Conservation (phyloP, 1,139 yeast genomes). For the Suhomyces choctaworum region DNA sequence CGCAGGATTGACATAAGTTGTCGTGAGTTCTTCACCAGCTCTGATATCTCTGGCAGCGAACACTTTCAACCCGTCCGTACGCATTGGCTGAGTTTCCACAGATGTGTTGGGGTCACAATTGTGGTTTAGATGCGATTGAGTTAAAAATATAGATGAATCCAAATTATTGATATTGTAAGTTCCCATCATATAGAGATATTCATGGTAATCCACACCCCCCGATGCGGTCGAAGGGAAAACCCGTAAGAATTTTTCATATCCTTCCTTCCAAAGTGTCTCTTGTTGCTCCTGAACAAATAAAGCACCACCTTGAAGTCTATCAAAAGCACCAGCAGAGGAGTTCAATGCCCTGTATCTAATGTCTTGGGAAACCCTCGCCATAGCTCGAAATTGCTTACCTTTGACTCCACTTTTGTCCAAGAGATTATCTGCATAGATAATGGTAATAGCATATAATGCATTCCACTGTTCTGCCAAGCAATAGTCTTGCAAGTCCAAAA, state of each 20-base stretch:
- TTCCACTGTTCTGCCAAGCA: constrained; percentile 68
- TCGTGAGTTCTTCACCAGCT: constrained; percentile 66
- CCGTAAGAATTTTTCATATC: constrained; percentile 48
- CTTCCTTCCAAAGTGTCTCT: constrained; percentile 62
- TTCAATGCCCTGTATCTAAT: constrained; percentile 60
- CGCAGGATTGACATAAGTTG: constrained; percentile 69
- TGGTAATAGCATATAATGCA: constrained; percentile 66
- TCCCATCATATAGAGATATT: constrained; percentile 64
- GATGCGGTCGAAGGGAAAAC: constrained; percentile 47
- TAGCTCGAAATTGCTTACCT: constrained; percentile 50
- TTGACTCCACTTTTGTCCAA: constrained; percentile 48
- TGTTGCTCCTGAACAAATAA: constrained; percentile 55
- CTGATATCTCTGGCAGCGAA: constrained; percentile 57
- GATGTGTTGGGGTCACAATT: constrained; percentile 71
- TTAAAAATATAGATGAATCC: constrained; percentile 60
- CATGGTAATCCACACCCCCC: constrained; percentile 45
- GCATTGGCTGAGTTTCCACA: constrained; percentile 49
- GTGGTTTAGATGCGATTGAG: constrained; percentile 75
- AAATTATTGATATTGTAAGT: constrained; percentile 73
- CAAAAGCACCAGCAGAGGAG: constrained; percentile 59
- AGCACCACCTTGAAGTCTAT: constrained; percentile 50
- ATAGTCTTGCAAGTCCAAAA: constrained; percentile 57
- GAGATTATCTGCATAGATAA: constrained; percentile 51
- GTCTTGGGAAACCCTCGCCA: constrained; percentile 73
- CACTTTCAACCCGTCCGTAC: constrained; percentile 57